Percentiles rank a stretch among this genome's conserved stretches.
Conservation (phyloP, 495 filamentous ascomycete species). For the Penicillium parvum region DNA sequence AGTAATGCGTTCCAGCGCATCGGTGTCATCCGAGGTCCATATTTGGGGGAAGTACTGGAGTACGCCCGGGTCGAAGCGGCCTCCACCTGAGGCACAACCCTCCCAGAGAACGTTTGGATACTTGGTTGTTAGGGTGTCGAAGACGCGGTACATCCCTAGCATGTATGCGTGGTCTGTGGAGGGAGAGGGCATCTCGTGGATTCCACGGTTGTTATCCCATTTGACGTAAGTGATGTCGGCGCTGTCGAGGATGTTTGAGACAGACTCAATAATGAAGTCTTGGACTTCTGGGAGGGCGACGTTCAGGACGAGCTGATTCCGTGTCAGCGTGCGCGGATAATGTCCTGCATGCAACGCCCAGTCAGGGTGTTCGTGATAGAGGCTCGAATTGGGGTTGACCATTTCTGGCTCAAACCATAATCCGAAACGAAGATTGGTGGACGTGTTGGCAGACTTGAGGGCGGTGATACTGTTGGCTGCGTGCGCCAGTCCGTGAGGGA, state of each 20-base stretch:
- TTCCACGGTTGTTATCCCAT: slow-evolving; percentile 56
- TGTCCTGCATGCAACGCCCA: slow-evolving; percentile 50
- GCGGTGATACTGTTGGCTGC: slow-evolving; percentile 41
- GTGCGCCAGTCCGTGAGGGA: slow-evolving; percentile 46
- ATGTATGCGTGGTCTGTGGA: slow-evolving; percentile 49
- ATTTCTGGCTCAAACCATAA: slow-evolving; percentile 58
- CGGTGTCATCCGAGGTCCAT: slow-evolving; percentile 56
- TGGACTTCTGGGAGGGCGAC: slow-evolving; percentile 50
- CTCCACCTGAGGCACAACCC: slow-evolving; percentile 53
- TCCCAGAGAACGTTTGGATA: slow-evolving; percentile 55
- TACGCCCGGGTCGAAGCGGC: slow-evolving; percentile 50
- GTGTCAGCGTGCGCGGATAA: slow-evolving; percentile 46
- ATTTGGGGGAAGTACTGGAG: slow-evolving; percentile 55
- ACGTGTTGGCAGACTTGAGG: slow-evolving; percentile 38
- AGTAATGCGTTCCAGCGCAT: slow-evolving; percentile 46
- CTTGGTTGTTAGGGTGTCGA: slow-evolving; percentile 46
- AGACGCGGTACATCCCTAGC: slow-evolving; percentile 51
- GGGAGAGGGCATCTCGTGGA: slow-evolving; percentile 48
- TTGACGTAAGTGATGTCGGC: slow-evolving; percentile 52
- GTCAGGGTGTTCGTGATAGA: slow-evolving; percentile 51
- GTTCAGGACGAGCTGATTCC: slow-evolving; percentile 52
- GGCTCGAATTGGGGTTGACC: slow-evolving; percentile 51
- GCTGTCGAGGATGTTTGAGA: slow-evolving; percentile 43
- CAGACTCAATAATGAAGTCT: slow-evolving; percentile 46
- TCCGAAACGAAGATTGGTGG: slow-evolving; percentile 45